Base-by-base conservation (phyloP, 192 early-diverging fungal genomes). In the Coemansia sp. region DNA sequence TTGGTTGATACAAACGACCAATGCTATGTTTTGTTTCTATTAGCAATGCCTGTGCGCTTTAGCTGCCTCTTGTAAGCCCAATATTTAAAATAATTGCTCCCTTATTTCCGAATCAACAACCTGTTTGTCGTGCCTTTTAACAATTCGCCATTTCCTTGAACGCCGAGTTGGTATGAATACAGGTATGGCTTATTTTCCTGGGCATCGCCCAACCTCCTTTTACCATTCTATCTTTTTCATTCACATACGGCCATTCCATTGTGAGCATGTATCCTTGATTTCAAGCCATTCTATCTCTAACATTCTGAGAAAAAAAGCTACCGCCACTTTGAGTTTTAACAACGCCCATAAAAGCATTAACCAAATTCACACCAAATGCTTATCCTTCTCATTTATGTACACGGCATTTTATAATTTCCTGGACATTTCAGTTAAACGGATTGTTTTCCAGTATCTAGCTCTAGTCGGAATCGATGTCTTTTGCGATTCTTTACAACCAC, bases 41-140 rank as follows among this genome's bases (percentile, higher is more conserved):
- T 59, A 12, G 38, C 39, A 41, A 59, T 15, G 39, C 57, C 57
- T 59, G 57, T 52, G 63, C 64, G 64, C 23, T 65, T 47, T 50
- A 56, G 15, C 40, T 65, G 38, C 43, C 37, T 5, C 37, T 67
- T 21, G n/a, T 54, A 53, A 50, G 44, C 54, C 40, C 44, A 37
- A 59, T 67, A 21, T 59, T 48, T 59, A 47, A 48, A 47, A 47
- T 42, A 13, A 21, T 43, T 37, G 19, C 41, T 52, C 44, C 41
- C 56, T 66, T 45, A 12, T 38, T 54, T 19, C 54, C 12, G 12
- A 56, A 38, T 65, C 64, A 59, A 40, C 38, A 15, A 59, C 16
- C 10, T 41, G 11, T 26, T 54, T 54, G 52, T 54, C 15, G 19
- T 54, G 9, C 26, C 23, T 7, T 19, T 10, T 54, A 9, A 12